phyloP scores from a whole-genome alignment of 768 basidiomycete species.

The Rhodotorula kratochvilovae region DNA sequence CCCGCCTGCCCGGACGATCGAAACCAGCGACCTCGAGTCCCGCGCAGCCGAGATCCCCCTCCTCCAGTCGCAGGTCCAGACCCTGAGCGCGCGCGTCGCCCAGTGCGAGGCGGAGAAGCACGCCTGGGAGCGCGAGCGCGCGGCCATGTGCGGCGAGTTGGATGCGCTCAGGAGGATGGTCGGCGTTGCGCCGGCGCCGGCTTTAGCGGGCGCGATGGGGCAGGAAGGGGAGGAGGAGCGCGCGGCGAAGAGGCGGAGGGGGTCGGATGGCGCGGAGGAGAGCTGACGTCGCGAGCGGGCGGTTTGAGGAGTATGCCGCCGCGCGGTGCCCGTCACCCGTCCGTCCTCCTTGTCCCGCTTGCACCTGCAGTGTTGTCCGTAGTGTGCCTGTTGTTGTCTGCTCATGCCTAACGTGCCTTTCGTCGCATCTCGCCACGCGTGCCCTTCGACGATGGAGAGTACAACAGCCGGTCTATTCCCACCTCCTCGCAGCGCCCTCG shows the following conservation, averaged over 20 bases:
- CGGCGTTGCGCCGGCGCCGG: background rate
- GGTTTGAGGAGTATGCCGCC: too few relatives aligned
- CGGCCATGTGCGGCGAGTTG: background rate
- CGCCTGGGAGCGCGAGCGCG: conserved; percentile 4
- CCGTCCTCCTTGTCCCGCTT: background rate
- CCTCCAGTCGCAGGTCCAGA: background rate
- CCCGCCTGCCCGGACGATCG: background rate
- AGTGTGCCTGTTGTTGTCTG: background rate
- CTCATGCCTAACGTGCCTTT: background rate
- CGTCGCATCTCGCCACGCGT: background rate
- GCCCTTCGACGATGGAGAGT: too few relatives aligned
- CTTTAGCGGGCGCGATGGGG: background rate
- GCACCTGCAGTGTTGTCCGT: background rate
- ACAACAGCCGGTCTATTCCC: background rate
- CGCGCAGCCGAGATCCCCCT: background rate
- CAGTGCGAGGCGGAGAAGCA: background rate
- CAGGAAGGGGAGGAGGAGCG: background rate
- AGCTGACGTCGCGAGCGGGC: too few relatives aligned
- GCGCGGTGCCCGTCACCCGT: too few relatives aligned
- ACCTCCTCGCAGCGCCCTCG: background rate
- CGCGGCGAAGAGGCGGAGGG: background rate
- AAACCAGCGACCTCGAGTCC: conserved; percentile 2
- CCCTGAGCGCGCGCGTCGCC: background rate
- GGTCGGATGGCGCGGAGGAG: background rate
- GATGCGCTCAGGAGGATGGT: background rate